phyloP scores from a whole-genome alignment of 768 basidiomycete genomes.

The Crucibulum laeve region DNA sequence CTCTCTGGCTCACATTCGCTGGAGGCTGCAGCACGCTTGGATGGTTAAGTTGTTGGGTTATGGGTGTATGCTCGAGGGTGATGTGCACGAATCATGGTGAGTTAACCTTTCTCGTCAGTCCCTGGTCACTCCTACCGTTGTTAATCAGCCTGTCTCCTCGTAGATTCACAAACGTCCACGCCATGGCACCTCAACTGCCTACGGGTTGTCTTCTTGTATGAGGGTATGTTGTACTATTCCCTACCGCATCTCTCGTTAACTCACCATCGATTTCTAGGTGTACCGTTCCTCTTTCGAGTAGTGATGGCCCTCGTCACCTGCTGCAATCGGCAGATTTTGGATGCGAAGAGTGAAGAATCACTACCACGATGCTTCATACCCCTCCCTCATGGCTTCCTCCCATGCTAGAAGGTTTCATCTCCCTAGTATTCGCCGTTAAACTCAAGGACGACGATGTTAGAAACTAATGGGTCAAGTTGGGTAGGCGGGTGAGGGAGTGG shows the following conservation, averaged over 20 bases:
- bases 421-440: slow-evolving; percentile 60
- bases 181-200: slow-evolving; percentile 62
- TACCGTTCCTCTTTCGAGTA: slow-evolving; percentile 71
- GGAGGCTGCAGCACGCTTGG: no score
- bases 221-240: slow-evolving; percentile 46
- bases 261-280: slow-evolving; percentile 43
- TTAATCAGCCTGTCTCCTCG: no score
- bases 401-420: slow-evolving; percentile 55
- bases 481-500: slow-evolving; percentile 65
- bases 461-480: slow-evolving; percentile 72
- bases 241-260: neutral
- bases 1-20: no score
- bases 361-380: slow-evolving; percentile 50
- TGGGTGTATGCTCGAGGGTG: no score
- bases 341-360: slow-evolving; percentile 40
- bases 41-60: no score
- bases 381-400: slow-evolving; percentile 51
- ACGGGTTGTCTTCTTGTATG: slow-evolving; percentile 82
- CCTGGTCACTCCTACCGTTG: no score
- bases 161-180: no score
- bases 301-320: slow-evolving; percentile 62
- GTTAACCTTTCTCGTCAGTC: no score
- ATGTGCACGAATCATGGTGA: no score
- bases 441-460: slow-evolving; percentile 77
- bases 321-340: slow-evolving; percentile 56